Evolutionary conservation across 164 flowering plant species (phyloP).

Genomic region (Chimonanthus praecox): DNA sequence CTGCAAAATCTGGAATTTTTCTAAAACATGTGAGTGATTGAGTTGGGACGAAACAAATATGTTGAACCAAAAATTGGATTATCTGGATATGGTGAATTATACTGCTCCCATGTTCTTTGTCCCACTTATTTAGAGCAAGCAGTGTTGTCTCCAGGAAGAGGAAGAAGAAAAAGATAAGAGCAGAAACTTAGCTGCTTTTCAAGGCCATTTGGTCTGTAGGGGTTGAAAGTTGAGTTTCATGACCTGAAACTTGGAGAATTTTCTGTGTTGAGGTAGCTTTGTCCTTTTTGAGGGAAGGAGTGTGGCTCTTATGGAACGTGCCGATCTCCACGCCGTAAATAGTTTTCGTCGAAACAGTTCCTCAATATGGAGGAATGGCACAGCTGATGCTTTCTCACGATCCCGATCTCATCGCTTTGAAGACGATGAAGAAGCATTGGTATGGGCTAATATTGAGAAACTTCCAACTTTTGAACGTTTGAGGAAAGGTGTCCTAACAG

Average conservation of each 20-base stretch:
- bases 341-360: slow-evolving; percentile 18
- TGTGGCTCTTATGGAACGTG: background rate
- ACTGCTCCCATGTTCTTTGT: too few relatives aligned
- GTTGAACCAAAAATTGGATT: too few relatives aligned
- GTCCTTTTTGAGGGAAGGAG: background rate
- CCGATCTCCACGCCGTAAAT: slow-evolving; percentile 11
- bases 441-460: slow-evolving; percentile 47
- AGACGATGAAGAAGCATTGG: slow-evolving; percentile 39
- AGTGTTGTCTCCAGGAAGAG: too few relatives aligned
- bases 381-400: slow-evolving; percentile 26
- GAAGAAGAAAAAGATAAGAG: background rate
- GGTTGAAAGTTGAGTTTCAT: background rate
- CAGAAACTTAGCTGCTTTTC: background rate
- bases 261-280: background rate
- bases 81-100: too few relatives aligned
- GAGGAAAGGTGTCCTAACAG: slow-evolving; percentile 30
- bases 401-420: slow-evolving; percentile 20
- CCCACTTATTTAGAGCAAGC: too few relatives aligned
- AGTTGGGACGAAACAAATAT: too few relatives aligned
- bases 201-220: background rate
- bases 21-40: too few relatives aligned
- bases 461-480: slow-evolving; percentile 40
- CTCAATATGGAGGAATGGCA: slow-evolving; percentile 27
- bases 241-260: background rate
- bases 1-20: too few relatives aligned